Evolutionary conservation across 1,284 basidiomycete genomes (phyloP), one percentile per base, ranked within the genome.

Genomic region (Tremellales sp.): DNA sequence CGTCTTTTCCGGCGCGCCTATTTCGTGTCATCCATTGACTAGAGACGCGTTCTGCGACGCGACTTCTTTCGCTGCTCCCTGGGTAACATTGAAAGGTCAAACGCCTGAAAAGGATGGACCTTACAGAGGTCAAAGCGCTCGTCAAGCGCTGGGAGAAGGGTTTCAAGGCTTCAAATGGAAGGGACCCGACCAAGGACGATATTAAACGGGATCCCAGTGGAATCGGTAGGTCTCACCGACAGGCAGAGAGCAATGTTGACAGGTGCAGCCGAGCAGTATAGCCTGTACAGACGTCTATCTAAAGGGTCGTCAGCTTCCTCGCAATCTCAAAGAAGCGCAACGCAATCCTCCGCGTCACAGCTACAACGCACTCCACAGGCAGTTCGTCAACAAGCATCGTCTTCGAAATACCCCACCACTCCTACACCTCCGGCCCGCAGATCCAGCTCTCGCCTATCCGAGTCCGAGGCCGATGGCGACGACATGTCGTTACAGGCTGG

Each of bases 111-210:
- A 43, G 13, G 29, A 64, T 66, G 64, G 64, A 70, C 21, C 60
- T 75, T 19, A 46, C 79, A 12, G 63, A 76, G 23, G 75, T 90
- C 43, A 84, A 84, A 31, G 77, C 84, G 46, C 81, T 87, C 58
- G 84, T 93, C 59, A 92, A 92, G 70, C 56, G 77, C 29, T 93
- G 89, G 86, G 89, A 92, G 65, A 83, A 83, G 58, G 75, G 77
- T 5, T 93, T 92, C 73, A 82, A 79, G 53, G 72, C 77, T 0
- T 62, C 68, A 3, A 73, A 89, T 67, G 80, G 78, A 29, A 78
- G 82, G 56, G 79, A 82, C 33, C 85, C 89, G 0, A 81, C 82
- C 10, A 77, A 89, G 24, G 80, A 88, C 31, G 89, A 92, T 65
- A 89, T 92, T 59, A 87, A 81, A 66, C 73, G 76, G 25, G 78